phyloP scores from a whole-genome alignment of 257 asterid species.

The Euphrasia confusa region DNA sequence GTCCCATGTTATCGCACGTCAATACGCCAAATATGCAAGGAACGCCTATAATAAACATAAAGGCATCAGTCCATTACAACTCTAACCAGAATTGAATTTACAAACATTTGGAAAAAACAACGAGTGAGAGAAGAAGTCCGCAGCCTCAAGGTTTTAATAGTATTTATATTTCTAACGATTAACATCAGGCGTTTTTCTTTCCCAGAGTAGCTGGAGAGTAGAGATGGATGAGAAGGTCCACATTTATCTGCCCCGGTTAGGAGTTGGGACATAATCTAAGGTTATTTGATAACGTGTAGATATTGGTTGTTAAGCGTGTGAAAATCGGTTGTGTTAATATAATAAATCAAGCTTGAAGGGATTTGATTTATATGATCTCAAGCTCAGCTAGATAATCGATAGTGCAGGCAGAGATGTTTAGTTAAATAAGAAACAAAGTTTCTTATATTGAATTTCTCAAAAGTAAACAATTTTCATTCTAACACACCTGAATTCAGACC shows the following conservation, averaged over 20 bases:
- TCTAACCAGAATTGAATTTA: neutral
- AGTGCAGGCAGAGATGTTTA: no score
- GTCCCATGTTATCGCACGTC: conserved; percentile 88
- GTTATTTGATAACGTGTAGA: no score
- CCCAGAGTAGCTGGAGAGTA: no score
- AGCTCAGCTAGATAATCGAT: neutral
- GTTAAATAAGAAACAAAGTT: no score
- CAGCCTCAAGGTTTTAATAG: no score
- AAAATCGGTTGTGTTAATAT: neutral
- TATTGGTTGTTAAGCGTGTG: neutral
- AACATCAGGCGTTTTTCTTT: no score
- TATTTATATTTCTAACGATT: no score
- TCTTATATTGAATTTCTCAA: neutral
- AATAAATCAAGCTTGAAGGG: neutral
- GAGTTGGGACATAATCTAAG: no score
- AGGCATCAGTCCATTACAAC: neutral
- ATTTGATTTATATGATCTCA: neutral
- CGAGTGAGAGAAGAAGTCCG: neutral
- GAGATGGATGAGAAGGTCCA: no score
- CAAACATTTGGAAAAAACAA: no score
- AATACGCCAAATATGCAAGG: conserved; percentile 95
- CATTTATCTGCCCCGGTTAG: no score
- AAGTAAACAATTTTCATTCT: neutral
- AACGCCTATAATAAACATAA: conserved; percentile 41
- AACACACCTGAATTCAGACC: conserved; percentile 69